phyloP scores from a whole-genome alignment of 768 basidiomycete genomes.

The Cystofilobasidium ferigula region DNA sequence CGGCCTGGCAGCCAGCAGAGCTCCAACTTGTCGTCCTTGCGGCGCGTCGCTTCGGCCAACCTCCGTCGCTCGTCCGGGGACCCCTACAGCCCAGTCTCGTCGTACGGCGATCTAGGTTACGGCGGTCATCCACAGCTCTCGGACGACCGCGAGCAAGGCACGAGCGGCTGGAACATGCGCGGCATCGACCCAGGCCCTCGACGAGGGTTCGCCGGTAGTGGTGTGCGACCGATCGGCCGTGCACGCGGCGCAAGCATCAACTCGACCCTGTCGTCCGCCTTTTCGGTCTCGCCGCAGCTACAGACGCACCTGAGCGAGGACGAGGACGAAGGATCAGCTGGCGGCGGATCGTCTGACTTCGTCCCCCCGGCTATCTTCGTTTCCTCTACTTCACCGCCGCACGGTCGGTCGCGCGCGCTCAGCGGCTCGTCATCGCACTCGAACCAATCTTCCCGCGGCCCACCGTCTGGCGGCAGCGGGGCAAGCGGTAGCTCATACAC shows the following conservation, averaged over 20 bases:
- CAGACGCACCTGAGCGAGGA: conserved; percentile 9
- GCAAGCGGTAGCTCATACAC: conserved; percentile 30
- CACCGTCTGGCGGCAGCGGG: conserved; percentile 27
- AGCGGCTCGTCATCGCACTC: conserved; percentile 32
- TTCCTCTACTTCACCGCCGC: conserved; percentile 26
- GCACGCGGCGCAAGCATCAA: conserved; percentile 29
- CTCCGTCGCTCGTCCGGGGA: neutral
- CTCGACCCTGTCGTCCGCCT: conserved; percentile 24
- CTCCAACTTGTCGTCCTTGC: conserved; percentile 18
- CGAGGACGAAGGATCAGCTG: neutral
- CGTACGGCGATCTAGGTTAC: neutral
- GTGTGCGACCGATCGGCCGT: neutral
- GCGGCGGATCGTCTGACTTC: neutral
- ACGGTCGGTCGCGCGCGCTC: conserved; percentile 30
- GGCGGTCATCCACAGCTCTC: neutral
- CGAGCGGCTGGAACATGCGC: conserved; percentile 7
- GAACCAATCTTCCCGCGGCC: conserved; percentile 24
- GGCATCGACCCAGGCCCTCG: neutral
- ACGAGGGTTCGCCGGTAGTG: neutral
- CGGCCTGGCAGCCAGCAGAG: neutral
- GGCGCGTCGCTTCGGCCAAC: conserved; percentile 23
- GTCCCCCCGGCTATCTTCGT: conserved; percentile 29
- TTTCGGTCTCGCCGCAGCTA: conserved; percentile 13
- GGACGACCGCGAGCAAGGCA: conserved; percentile 6
- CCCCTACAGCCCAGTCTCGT: neutral